phyloP scores from a whole-genome alignment of 2,329 filamentous ascomycete genomes.

The Zasmidium citrigriseum region DNA sequence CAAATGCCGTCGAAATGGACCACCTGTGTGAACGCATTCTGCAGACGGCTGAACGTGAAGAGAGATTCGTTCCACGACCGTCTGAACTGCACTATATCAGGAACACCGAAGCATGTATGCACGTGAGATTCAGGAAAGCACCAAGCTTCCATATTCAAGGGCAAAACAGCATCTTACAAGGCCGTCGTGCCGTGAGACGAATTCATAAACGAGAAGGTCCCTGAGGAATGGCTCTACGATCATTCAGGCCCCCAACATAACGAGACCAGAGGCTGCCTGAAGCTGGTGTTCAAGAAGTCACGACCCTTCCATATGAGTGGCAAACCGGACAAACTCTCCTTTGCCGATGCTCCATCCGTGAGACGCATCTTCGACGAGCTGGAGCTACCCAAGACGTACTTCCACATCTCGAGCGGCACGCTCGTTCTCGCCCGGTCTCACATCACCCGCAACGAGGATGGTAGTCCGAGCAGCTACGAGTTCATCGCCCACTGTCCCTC shows the following conservation, averaged over 20 bases:
- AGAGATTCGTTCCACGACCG: too few species aligned
- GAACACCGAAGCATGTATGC: too few species aligned
- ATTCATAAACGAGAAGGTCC: too few species aligned
- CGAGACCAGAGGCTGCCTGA: background rate
- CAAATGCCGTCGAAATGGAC: too few species aligned
- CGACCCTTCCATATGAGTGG: slow-evolving; percentile 19
- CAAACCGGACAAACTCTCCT: slow-evolving; percentile 16
- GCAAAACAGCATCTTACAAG: too few species aligned
- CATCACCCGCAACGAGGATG: background rate
- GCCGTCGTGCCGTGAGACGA: too few species aligned
- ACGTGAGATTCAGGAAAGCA: too few species aligned
- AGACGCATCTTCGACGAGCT: slow-evolving; percentile 12
- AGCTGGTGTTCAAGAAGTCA: slow-evolving; percentile 16
- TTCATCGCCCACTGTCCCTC: slow-evolving; percentile 17
- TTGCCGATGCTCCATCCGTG: slow-evolving; percentile 3
- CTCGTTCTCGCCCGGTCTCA: slow-evolving; percentile 11
- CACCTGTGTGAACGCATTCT: too few species aligned
- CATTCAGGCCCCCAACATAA: background rate
- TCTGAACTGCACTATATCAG: too few species aligned
- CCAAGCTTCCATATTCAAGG: too few species aligned
- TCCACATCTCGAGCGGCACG: slow-evolving; percentile 17
- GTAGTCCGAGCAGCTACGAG: slow-evolving; percentile 4
- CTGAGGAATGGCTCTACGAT: too few species aligned
- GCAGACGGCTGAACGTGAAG: too few species aligned
- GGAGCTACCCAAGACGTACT: slow-evolving; percentile 19